These are phyloP conservation scores for Ophiostoma quercus DNA, from an alignment of 2,329 filamentous ascomycete genomes.

Conservation along the genomic window DNA sequence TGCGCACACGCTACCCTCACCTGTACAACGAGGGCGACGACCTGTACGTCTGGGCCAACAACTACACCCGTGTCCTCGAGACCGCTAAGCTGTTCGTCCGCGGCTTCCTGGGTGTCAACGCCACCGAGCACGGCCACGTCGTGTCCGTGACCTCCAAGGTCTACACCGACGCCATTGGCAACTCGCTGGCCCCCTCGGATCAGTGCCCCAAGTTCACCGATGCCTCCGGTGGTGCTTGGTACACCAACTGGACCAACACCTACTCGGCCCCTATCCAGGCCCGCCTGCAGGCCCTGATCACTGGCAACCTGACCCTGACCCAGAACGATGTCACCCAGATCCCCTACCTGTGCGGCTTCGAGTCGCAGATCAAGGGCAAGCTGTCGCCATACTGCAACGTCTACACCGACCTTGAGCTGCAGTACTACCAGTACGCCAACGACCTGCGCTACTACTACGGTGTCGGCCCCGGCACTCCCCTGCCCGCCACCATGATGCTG, in stretches of 20 bases:
- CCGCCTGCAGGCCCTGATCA: constrained; percentile 50
- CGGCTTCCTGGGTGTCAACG: constrained; percentile 55
- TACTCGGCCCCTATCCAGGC: constrained; percentile 43
- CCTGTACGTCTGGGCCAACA: constrained; percentile 61
- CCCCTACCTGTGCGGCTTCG: constrained; percentile 66
- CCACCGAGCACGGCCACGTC: constrained; percentile 49
- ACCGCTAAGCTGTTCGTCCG: constrained; percentile 57
- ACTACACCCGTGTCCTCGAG: constrained; percentile 59
- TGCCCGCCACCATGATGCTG: constrained; percentile 55
- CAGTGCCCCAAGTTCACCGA: constrained; percentile 56
- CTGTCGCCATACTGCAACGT: constrained; percentile 59
- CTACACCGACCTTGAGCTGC: constrained; percentile 57
- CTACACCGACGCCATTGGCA: constrained; percentile 49
- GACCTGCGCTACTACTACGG: constrained; percentile 66
- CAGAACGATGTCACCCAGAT: constrained; percentile 43
- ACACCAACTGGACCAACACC: constrained; percentile 22
- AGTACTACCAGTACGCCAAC: constrained; percentile 61
- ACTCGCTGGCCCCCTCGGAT: constrained; percentile 59
- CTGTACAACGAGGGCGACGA: constrained; percentile 46
- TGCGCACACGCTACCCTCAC: constrained; percentile 46
- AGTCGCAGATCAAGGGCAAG: constrained; percentile 60
- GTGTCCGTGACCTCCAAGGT: constrained; percentile 54
- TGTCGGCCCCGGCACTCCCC: constrained; percentile 50
- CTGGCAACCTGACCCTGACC: constrained; percentile 49
- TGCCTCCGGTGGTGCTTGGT: constrained; percentile 46